Percentiles rank a stretch among this genome's conserved stretches.
Evolutionary conservation across 1,284 basidiomycete genomes (phyloP).

Genomic region (Phellopilus nigrolimitatus): DNA sequence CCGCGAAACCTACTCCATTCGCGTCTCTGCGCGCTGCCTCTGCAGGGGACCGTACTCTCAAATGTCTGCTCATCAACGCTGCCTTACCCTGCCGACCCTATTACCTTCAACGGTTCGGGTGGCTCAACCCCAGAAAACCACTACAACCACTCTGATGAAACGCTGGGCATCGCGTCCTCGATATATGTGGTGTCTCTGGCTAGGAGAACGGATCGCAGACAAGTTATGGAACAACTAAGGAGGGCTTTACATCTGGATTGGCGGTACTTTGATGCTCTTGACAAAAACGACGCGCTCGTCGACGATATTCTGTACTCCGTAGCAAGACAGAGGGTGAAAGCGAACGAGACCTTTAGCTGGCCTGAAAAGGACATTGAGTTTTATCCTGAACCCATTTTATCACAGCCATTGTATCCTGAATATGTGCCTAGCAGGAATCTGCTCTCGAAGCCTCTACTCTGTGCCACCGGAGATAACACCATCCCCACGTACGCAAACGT

Average conservation of each 20-base stretch:
- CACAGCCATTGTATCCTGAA: background rate
- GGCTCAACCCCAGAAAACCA: background rate
- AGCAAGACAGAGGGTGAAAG: conserved; percentile 29
- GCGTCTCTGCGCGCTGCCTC: background rate
- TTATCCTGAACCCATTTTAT: too few relatives aligned
- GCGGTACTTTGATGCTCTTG: conserved; percentile 49
- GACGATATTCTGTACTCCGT: conserved; percentile 40
- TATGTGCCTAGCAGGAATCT: background rate
- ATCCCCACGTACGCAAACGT: conserved; percentile 33
- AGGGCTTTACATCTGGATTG: conserved; percentile 42
- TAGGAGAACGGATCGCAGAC: conserved; percentile 43
- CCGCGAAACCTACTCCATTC: conserved; percentile 1
- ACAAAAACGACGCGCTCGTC: conserved; percentile 36
- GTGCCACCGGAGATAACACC: conserved; percentile 44
- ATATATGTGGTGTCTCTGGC: conserved; percentile 60
- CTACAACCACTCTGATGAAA: background rate
- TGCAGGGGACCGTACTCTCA: background rate
- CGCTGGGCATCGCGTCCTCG: conserved; percentile 29
- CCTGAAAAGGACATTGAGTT: background rate
- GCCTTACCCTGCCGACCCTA: background rate
- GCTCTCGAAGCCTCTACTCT: conserved; percentile 37
- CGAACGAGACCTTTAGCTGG: conserved; percentile 13
- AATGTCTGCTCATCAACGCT: background rate
- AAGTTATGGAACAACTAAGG: conserved; percentile 51
- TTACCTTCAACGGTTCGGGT: background rate